These are phyloP conservation scores for Sequoiadendron giganteum DNA, from an alignment of 75 land plant species.

Conservation along the genomic window DNA sequence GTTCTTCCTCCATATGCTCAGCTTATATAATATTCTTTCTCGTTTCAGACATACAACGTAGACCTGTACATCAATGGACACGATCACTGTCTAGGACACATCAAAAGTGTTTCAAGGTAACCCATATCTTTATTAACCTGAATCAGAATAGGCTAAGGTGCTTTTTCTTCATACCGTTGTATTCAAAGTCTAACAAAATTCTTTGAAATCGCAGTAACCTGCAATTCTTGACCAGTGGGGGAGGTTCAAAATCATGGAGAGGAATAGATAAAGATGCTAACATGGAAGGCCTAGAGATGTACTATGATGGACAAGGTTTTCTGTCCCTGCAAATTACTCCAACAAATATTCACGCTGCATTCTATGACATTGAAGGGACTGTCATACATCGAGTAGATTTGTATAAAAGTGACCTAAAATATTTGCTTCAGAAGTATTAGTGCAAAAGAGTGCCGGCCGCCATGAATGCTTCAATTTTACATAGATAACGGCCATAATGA, in stretches of 20 bases:
- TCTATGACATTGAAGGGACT: constrained; percentile 20
- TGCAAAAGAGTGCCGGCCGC: too few relatives aligned
- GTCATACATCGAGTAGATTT: not conserved
- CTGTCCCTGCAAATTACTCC: constrained; percentile 8
- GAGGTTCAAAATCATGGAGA: constrained; percentile 31
- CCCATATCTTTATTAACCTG: not conserved
- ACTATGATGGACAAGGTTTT: constrained; percentile 36
- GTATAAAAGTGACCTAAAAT: not conserved
- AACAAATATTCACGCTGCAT: not conserved
- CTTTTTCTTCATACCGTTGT: not conserved
- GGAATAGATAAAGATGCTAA: constrained; percentile 12
- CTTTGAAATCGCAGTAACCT: constrained; percentile 11
- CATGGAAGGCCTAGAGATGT: constrained; percentile 17
- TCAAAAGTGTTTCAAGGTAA: constrained; percentile 75
- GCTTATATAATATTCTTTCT: not conserved
- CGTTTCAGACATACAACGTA: constrained; percentile 26
- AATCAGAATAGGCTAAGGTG: not conserved
- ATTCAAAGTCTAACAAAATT: not conserved
- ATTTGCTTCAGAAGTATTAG: too few relatives aligned
- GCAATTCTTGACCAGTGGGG: constrained; percentile 27
- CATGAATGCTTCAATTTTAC: too few relatives aligned
- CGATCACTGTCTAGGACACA: constrained; percentile 92
- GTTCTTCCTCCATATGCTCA: too few relatives aligned
- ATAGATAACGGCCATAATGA: too few relatives aligned
- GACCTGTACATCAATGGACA: constrained; percentile 94